Conservation (phyloP, 2,329 filamentous ascomycete genomes). For the Thielaviopsis populi region DNA sequence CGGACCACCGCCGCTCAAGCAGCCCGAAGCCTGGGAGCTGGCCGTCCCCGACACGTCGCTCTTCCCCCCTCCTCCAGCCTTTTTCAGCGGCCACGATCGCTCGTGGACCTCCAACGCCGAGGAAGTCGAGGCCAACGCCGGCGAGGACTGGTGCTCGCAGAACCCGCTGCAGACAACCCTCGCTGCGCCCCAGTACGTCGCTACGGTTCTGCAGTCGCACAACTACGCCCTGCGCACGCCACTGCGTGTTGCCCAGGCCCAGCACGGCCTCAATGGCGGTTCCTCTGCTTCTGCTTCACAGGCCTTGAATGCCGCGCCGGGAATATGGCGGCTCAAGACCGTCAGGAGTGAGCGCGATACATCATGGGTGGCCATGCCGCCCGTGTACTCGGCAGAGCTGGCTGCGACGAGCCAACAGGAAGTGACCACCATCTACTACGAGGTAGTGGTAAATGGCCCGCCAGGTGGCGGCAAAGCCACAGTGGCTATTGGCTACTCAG, state of each 20-base stretch:
- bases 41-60: slow-evolving; percentile 58
- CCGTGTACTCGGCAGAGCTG: slow-evolving; percentile 47
- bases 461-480: slow-evolving; percentile 21
- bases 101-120: slow-evolving; percentile 58
- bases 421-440: slow-evolving; percentile 47
- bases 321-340: slow-evolving; percentile 37
- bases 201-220: slow-evolving; percentile 30
- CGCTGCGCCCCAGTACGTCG: slow-evolving; percentile 22
- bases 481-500: slow-evolving; percentile 54
- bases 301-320: slow-evolving; percentile 27
- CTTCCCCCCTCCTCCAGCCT: slow-evolving; percentile 55
- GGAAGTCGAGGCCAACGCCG: slow-evolving; percentile 46
- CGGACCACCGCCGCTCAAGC: slow-evolving; percentile 23
- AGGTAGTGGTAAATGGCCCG: slow-evolving; percentile 42
- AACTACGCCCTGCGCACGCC: slow-evolving; percentile 34
- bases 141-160: slow-evolving; percentile 47
- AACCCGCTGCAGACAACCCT: slow-evolving; percentile 44
- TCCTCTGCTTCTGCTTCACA: slow-evolving; percentile 32
- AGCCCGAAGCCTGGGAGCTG: slow-evolving; percentile 37
- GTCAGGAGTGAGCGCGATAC: slow-evolving; percentile 38
- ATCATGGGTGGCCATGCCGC: slow-evolving; percentile 51
- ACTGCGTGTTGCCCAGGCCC: slow-evolving; percentile 15
- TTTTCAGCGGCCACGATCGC: slow-evolving; percentile 46
- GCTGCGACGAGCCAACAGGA: slow-evolving; percentile 19
- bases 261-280: slow-evolving; percentile 32